Evolutionary conservation across 1,284 basidiomycete genomes (phyloP).

Genomic region (Taiwanofungus camphoratus): DNA sequence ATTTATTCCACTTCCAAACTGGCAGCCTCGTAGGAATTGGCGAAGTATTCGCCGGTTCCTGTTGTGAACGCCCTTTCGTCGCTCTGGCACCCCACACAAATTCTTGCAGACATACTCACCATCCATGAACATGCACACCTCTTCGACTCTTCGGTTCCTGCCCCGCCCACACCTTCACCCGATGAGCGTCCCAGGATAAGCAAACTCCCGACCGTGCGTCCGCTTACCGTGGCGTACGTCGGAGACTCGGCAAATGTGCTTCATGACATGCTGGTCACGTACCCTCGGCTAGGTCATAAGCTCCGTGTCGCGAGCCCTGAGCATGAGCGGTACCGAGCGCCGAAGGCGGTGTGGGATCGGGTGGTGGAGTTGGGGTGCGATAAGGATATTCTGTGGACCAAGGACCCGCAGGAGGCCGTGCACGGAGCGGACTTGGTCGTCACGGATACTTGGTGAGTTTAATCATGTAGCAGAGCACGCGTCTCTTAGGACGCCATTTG

Average conservation of each 20-base stretch:
- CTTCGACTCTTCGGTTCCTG: neutral
- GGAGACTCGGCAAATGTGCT: constrained; percentile 96
- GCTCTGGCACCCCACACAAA: constrained; percentile 95
- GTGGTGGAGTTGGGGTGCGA: constrained; percentile 69
- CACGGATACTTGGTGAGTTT: constrained; percentile 86
- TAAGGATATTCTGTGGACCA: constrained; percentile 68
- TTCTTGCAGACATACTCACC: constrained; percentile 90
- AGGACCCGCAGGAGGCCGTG: constrained; percentile 83
- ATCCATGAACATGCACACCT: constrained; percentile 65
- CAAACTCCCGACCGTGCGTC: constrained; percentile 40
- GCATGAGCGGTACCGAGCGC: constrained; percentile 64
- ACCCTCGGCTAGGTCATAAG: constrained; percentile 87
- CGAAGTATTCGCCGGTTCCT: constrained; percentile 84
- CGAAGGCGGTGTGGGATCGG: constrained; percentile 74
- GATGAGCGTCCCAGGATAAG: no score
- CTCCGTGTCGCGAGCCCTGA: constrained; percentile 80
- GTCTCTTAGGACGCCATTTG: neutral
- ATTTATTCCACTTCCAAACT: constrained; percentile 1
- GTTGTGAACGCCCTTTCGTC: constrained; percentile 95
- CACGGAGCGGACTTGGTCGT: constrained; percentile 89
- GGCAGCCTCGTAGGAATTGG: constrained; percentile 61
- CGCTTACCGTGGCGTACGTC: constrained; percentile 87
- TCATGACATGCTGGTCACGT: constrained; percentile 95
- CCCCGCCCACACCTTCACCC: neutral
- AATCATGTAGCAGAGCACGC: neutral